A percentile compares a stretch with the other conserved stretches of the same genome.
These are phyloP conservation scores for Xerocomus spinulosus DNA, from an alignment of 768 basidiomycete genomes.

Conservation along the genomic window DNA sequence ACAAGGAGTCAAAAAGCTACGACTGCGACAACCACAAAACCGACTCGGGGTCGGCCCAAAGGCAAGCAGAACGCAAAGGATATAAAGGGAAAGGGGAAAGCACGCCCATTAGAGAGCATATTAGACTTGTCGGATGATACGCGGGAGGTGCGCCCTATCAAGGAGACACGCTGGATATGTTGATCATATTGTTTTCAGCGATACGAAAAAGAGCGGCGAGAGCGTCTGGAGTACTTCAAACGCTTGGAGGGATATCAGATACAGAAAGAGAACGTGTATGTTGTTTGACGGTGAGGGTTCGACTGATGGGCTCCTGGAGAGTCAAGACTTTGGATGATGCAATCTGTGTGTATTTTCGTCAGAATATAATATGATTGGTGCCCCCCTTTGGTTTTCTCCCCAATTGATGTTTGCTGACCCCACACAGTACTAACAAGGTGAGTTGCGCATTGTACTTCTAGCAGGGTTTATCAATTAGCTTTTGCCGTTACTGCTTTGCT, in stretches of 20 bases:
- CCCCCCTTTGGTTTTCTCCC: background rate
- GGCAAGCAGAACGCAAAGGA: constrained; percentile 10
- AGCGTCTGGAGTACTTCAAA: constrained; percentile 50
- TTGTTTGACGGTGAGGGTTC: constrained; percentile 43
- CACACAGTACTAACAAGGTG: no score
- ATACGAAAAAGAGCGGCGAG: constrained; percentile 45
- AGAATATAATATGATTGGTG: constrained; percentile 1
- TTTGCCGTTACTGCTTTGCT: no score
- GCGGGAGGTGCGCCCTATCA: constrained; percentile 21
- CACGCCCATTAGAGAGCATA: constrained; percentile 19
- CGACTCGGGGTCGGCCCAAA: constrained; percentile 19
- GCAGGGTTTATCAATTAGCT: no score
- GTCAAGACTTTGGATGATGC: background rate
- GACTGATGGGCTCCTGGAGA: background rate
- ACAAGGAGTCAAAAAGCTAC: constrained; percentile 7
- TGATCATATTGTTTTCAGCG: constrained; percentile 24
- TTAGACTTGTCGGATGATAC: constrained; percentile 30
- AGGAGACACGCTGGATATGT: background rate
- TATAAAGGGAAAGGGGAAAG: constrained; percentile 27
- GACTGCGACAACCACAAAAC: constrained; percentile 2
- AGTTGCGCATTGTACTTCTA: no score
- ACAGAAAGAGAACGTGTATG: constrained; percentile 55
- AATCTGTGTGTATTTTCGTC: constrained; percentile 16
- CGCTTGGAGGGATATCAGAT: constrained; percentile 49
- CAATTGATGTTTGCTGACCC: no score